These are phyloP conservation scores for Prunus campanulata DNA, from an alignment of 306 rosid species.

Conservation along the genomic window DNA sequence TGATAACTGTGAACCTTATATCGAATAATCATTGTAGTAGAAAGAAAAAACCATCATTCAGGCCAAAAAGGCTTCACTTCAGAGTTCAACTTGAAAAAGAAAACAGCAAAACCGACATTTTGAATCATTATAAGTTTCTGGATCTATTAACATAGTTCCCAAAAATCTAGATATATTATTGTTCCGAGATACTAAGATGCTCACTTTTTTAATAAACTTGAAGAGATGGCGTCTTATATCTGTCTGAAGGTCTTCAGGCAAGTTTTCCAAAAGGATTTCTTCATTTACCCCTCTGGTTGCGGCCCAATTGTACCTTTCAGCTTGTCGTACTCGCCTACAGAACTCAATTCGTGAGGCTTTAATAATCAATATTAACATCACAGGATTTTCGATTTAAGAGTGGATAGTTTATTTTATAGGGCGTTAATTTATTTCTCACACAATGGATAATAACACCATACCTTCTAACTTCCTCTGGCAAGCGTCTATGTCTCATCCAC, in stretches of 20 bases:
- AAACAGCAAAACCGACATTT: neutral
- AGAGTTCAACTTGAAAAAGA: neutral
- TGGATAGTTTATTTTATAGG: neutral
- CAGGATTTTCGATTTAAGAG: neutral
- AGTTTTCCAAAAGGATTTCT: conserved; percentile 65
- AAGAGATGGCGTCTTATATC: conserved; percentile 83
- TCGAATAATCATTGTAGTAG: neutral
- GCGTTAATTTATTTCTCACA: neutral
- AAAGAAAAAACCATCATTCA: neutral
- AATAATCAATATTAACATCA: neutral
- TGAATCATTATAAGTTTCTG: neutral
- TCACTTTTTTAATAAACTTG: conserved; percentile 53
- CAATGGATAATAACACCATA: conserved; percentile 6
- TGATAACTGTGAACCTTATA: neutral
- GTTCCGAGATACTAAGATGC: conserved; percentile 15
- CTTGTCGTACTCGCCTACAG: conserved; percentile 68
- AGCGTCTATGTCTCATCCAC: conserved; percentile 91
- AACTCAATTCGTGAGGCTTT: neutral
- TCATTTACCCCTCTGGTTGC: conserved; percentile 95
- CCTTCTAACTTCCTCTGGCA: conserved; percentile 62
- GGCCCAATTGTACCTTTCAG: conserved; percentile 81
- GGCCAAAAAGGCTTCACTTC: too few relatives aligned
- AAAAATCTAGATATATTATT: conserved; percentile 10
- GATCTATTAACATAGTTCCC: neutral
- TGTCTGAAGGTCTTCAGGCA: conserved; percentile 82